These are phyloP conservation scores for Rhizoclosmatium globosum DNA, from an alignment of 192 early-diverging fungal genomes.

Conservation along the genomic window DNA sequence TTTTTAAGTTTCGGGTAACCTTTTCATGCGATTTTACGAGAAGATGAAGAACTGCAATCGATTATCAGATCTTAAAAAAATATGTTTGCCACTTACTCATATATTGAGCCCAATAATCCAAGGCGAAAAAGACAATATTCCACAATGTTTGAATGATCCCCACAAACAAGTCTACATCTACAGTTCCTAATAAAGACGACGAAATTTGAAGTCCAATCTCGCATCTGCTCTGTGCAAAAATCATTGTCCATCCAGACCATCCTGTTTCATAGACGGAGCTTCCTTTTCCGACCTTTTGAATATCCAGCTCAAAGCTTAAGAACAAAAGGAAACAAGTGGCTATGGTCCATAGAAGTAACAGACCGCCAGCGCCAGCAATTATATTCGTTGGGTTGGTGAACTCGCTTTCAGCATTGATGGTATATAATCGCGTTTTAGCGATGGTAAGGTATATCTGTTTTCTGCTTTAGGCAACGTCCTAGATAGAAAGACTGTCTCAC, in stretches of 20 bases:
- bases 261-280: neutral
- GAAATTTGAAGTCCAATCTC: neutral
- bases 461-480: neutral
- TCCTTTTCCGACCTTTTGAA: neutral
- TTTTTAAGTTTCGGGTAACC: neutral
- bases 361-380: neutral
- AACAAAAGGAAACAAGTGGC: neutral
- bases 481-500: neutral
- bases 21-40: neutral
- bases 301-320: neutral
- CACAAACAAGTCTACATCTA: slow-evolving; percentile 6
- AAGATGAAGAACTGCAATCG: neutral
- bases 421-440: neutral
- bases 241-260: slow-evolving; percentile 12
- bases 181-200: neutral
- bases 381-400: neutral
- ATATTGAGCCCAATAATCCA: slow-evolving; percentile 2
- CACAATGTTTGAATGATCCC: neutral
- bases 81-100: neutral
- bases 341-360: neutral
- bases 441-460: neutral
- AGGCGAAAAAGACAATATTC: neutral
- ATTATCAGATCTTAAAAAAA: neutral
- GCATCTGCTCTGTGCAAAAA: neutral
- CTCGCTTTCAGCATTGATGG: neutral